A percentile compares a stretch with the other conserved stretches of the same genome.
phyloP scores from a whole-genome alignment of 192 early-diverging fungal genomes.

The Entomortierella lignicola region DNA sequence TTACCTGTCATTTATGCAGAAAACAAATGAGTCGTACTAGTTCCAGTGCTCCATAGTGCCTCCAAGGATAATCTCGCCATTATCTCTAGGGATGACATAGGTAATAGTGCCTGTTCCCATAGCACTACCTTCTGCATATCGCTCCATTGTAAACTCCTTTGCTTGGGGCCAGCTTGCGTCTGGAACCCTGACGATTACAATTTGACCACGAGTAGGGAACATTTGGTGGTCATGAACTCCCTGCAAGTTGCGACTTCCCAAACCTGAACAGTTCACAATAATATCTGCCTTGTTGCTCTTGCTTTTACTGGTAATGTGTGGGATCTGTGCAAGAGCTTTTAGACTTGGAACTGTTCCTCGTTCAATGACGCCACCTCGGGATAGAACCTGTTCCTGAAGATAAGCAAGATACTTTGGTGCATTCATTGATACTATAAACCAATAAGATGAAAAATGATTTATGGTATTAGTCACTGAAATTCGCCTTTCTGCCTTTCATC shows the following conservation, averaged over 20 bases:
- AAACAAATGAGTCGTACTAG: conserved; percentile 25
- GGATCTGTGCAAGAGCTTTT: conserved; percentile 59
- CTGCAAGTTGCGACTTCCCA: conserved; percentile 70
- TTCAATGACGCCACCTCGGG: conserved; percentile 63
- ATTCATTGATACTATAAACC: conserved; percentile 66
- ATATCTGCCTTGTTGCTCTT: conserved; percentile 54
- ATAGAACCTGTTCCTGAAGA: conserved; percentile 60
- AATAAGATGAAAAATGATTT: not conserved
- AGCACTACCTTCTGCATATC: conserved; percentile 46
- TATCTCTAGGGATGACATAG: conserved; percentile 82
- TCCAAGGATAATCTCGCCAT: conserved; percentile 79
- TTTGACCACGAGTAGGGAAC: conserved; percentile 87
- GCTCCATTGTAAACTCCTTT: conserved; percentile 65
- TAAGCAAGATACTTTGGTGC: conserved; percentile 73
- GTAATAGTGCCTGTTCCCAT: conserved; percentile 56
- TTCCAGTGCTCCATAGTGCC: conserved; percentile 66
- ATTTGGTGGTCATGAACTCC: conserved; percentile 80
- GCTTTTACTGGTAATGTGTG: conserved; percentile 2
- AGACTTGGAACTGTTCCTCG: conserved; percentile 54
- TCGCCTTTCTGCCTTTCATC: no score
- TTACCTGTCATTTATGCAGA: no score
- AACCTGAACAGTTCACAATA: conserved; percentile 85
- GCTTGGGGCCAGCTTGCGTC: conserved; percentile 66
- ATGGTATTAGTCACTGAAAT: not conserved
- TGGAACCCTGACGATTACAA: conserved; percentile 78